phyloP scores from a whole-genome alignment of 805 yeast species.

The Spathaspora boniae region DNA sequence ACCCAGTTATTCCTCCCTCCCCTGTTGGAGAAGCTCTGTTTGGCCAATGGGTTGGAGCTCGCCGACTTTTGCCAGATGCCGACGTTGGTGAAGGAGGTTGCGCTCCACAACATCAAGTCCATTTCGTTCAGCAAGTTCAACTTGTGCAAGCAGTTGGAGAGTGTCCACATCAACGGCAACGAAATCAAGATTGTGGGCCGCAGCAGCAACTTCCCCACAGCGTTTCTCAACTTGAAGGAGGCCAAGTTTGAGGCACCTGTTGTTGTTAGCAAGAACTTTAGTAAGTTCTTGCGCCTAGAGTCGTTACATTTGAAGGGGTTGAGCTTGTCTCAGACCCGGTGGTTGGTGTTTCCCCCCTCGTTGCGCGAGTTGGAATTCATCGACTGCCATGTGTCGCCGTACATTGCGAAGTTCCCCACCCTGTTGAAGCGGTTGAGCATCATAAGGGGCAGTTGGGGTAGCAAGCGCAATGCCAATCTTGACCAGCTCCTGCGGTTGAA shows the following conservation, averaged over 20 bases:
- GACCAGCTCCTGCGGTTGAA: constrained; percentile 5
- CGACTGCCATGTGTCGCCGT: constrained; percentile 8
- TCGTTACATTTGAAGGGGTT: constrained; percentile 5
- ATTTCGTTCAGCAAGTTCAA: constrained; percentile 8
- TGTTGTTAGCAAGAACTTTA: constrained; percentile 7
- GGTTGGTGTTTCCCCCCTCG: constrained; percentile 4
- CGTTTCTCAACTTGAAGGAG: constrained; percentile 8
- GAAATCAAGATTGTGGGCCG: constrained; percentile 7
- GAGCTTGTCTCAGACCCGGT: constrained; percentile 6
- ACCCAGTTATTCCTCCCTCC: constrained; percentile 6
- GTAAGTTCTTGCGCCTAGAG: constrained; percentile 4
- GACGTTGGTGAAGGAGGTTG: constrained; percentile 3
- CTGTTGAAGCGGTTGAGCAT: constrained; percentile 6
- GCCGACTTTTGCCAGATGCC: constrained; percentile 8
- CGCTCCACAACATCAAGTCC: constrained; percentile 4
- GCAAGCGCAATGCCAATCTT: constrained; percentile 6
- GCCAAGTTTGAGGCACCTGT: constrained; percentile 9
- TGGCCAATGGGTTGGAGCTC: constrained; percentile 7
- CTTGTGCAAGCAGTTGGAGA: constrained; percentile 6
- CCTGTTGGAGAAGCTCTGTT: constrained; percentile 6
- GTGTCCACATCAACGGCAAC: constrained; percentile 5
- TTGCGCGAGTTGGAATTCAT: constrained; percentile 9
- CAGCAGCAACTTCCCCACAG: constrained; percentile 8
- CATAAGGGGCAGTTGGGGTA: constrained; percentile 8
- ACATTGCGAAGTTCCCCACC: constrained; percentile 8